Evolutionary conservation across 495 filamentous ascomycete genomes (phyloP).

Genomic region (Staphylotrichum longicolle): DNA sequence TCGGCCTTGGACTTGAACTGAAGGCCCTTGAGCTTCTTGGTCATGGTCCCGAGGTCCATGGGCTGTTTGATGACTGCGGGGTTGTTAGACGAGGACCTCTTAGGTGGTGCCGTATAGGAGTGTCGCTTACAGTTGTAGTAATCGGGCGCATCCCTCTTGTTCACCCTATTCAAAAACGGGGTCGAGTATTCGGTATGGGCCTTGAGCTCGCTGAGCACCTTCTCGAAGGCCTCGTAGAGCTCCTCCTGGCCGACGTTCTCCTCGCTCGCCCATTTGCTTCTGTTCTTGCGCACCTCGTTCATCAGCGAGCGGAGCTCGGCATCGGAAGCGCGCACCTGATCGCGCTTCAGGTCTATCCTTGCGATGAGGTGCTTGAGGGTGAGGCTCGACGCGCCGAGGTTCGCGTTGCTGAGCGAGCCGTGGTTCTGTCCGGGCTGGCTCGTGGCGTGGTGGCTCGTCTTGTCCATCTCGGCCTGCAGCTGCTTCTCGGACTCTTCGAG

Average conservation of each 20-base stretch:
- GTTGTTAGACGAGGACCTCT: constrained; percentile 26
- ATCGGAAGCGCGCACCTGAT: constrained; percentile 84
- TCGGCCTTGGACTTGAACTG: constrained; percentile 92
- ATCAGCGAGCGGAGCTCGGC: constrained; percentile 87
- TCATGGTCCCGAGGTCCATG: constrained; percentile 97
- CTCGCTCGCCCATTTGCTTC: constrained; percentile 98
- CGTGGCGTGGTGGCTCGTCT: constrained; percentile 50
- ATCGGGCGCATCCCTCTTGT: constrained; percentile 94
- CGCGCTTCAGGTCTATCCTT: constrained; percentile 86
- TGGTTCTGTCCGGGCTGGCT: constrained; percentile 57
- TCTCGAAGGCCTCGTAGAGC: constrained; percentile 93
- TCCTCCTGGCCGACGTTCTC: constrained; percentile 97
- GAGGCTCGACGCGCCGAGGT: constrained; percentile 93
- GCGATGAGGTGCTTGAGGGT: constrained; percentile 96
- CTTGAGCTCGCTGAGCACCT: constrained; percentile 92
- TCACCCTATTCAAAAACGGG: constrained; percentile 87
- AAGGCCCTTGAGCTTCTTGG: constrained; percentile 89
- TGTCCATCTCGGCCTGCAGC: constrained; percentile 89
- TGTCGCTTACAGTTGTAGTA: constrained; percentile 74
- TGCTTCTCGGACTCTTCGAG: constrained; percentile 95
- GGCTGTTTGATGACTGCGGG: constrained; percentile 85
- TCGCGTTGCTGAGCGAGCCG: constrained; percentile 86
- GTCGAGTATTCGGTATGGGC: constrained; percentile 95
- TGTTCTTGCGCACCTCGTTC: constrained; percentile 94
- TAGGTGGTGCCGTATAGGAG: not conserved